Base-by-base conservation (phyloP, 2,329 filamentous ascomycete genomes). In the Dactylellina leptospora region DNA sequence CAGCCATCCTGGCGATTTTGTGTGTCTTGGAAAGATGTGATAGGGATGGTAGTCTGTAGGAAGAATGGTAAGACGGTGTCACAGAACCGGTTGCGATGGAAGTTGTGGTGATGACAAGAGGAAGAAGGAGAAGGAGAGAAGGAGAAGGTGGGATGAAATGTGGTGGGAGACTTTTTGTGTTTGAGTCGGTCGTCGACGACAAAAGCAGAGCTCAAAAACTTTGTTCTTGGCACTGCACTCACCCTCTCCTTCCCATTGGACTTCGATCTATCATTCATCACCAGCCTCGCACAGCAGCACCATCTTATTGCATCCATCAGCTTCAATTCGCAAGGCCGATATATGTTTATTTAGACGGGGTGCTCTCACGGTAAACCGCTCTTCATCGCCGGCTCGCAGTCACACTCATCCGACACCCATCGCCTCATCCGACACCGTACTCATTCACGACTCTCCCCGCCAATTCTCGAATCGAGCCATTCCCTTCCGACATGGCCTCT, bases 1-100 rank as follows among this genome's bases (percentile, higher is more conserved):
- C 64, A 56, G 64, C 66, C 66, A 71, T 71, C 4, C 47, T 59
- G 50, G 38, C 44, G 51, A 20, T 22, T 22, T 40, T 2, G n/a
- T 13, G 13, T 18, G 28, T 36, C 28, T 51, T 16, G 13, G 13
- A 40, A 16, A 40, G 36, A 11, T 4, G 36, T 40, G 18, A 40
- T n/a, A 40, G 36, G 1, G 36, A 40, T 4, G 10, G 36, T n/a
- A n/a, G 18, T 11, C 6, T 11, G 13, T n/a, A 11, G 13, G 11
- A n/a, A n/a, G 4, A 16, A n/a, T 40, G 2, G 36, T n/a, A 40
- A n/a, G n/a, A n/a, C n/a, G n/a, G n/a, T n/a, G n/a, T n/a, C n/a
- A n/a, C n/a, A n/a, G n/a, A n/a, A n/a, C n/a, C n/a, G n/a, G n/a
- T n/a, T n/a, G n/a, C n/a, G n/a, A n/a, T n/a, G n/a, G n/a, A n/a